Base-by-base conservation (phyloP, 352 stramenopile genomes). In the Phytophthora niederhauseri region DNA sequence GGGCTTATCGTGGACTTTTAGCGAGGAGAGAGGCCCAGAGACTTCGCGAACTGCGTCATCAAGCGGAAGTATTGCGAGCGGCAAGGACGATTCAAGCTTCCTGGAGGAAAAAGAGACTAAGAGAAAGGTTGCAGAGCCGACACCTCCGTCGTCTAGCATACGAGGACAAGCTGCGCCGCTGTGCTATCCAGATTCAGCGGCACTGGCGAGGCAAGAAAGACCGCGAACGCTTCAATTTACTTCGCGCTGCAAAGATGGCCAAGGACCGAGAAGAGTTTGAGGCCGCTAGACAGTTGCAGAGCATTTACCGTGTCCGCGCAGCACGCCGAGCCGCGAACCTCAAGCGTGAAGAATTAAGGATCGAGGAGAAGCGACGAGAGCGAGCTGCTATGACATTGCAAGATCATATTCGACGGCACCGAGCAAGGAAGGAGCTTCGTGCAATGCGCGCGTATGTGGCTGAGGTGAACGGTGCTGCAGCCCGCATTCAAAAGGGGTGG, bases 181-280 rank as follows among this genome's bases (percentile, higher is more conserved):
- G 78, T 12, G 80, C 82, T 1, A 63, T 73, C 11, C 83, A 70
- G n/a, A 72, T 98, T 30, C 92, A 98, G 70, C 75, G 89, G 14
- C 60, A 83, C 4, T 97, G 90, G 80, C 75, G 92, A 43, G 84
- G 81, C 6, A 87, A 83, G 54, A 62, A 76, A 15, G 73, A 71
- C 15, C 81, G 82, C 3, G 58, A 70, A 2, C 66, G 64, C 7
- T 67, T 76, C 4, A 66, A 45, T 7, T 50, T 78, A 9, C 51
- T 81, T 17, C 75, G 63, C 22, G 58, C 70, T 4, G 76, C 74
- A 2, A 84, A 80, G n/a, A 45, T 63, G 3, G 53, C 62, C 0
- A 75, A 68, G 8, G 73, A 89, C 8, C 55, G 46, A 0, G 72
- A 85, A 36, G 61, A 86, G 26, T 68, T 75, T 15, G 72, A 88